Evolutionary conservation across 2,329 filamentous ascomycete genomes (phyloP), one percentile per base, ranked within the genome.

Genomic region (Aureobasidium pullulans): DNA sequence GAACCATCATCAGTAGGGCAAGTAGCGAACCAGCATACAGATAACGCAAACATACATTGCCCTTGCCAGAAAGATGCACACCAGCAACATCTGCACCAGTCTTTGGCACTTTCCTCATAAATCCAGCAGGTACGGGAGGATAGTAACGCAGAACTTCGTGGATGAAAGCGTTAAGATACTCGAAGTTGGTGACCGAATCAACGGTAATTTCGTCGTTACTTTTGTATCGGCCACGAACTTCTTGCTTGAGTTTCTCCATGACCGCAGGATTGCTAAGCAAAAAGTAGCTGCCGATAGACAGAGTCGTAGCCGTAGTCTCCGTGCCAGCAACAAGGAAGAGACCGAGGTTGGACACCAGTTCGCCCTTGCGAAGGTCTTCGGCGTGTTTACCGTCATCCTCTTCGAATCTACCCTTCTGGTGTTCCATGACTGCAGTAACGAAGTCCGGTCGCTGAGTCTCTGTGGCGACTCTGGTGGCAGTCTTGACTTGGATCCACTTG

Each of bases 221-320:
- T 7, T 53, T 62, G 63, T 80, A 80, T 0, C 70, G 59, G 3
- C 63, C 59, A 3, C 77, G 71, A 4, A 81, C 67, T 61, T 81
- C 79, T 0, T 67, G 62, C 3, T 67, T 68, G 3, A 82, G 68
- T 34, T 70, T 73, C 1, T 66, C 61, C 50, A 78, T 63, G 0
- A 69, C 67, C 1, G 69, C 63, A 0, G 71, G 73, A 58, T 77
- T 68, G 4, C 67, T 70, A 2, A 77, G 65, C 8, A 81, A 67
- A 4, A 76, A 66, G 61, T 72, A 81, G 9, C 69, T 69, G 13
- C 62, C 70, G 64, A 63, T 76, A 66, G 62, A 71, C 15, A 81
- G 69, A 2, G 77, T 67, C 0, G 77, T 79, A 0, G 79, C 76
- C 0, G 78, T 80, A 5, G 79, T 82, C 64, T 82, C 79, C 3